These are phyloP conservation scores for Sporothrix humicola DNA, from an alignment of 2,329 filamentous ascomycete species.

Conservation along the genomic window DNA sequence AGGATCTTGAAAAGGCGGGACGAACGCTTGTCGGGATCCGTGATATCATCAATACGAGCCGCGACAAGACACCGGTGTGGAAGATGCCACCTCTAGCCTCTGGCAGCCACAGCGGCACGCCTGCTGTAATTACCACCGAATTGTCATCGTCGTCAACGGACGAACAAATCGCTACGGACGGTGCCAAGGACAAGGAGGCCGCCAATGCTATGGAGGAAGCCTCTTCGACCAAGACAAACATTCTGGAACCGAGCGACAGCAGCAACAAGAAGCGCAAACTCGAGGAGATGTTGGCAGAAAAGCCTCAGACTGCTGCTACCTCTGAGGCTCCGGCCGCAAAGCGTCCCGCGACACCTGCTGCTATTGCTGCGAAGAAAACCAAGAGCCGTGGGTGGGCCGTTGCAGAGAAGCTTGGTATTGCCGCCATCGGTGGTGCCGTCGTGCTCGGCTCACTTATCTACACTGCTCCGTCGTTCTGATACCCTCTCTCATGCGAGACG, in stretches of 20 bases:
- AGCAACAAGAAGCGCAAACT: slow-evolving; percentile 44
- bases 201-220: too few relatives aligned
- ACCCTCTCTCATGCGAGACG: background rate
- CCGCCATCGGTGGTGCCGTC: slow-evolving; percentile 48
- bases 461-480: slow-evolving; percentile 47
- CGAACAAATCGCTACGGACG: too few relatives aligned
- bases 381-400: slow-evolving; percentile 31
- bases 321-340: slow-evolving; percentile 25
- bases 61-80: too few relatives aligned
- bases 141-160: too few relatives aligned
- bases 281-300: slow-evolving; percentile 40
- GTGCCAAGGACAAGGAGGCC: too few relatives aligned
- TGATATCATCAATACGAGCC: too few relatives aligned
- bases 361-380: slow-evolving; percentile 23
- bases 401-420: slow-evolving; percentile 44
- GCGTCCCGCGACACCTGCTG: slow-evolving; percentile 33
- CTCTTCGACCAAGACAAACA: too few relatives aligned
- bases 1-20: too few relatives aligned
- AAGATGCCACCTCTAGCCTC: too few relatives aligned
- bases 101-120: too few relatives aligned
- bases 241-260: background rate
- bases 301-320: background rate
- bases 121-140: too few relatives aligned
- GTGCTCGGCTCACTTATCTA: slow-evolving; percentile 49
- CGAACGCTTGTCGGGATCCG: too few relatives aligned